These are phyloP conservation scores for Tetratostichococcus sp. DNA, from an alignment of 139 green algal genomes.

Conservation along the genomic window DNA sequence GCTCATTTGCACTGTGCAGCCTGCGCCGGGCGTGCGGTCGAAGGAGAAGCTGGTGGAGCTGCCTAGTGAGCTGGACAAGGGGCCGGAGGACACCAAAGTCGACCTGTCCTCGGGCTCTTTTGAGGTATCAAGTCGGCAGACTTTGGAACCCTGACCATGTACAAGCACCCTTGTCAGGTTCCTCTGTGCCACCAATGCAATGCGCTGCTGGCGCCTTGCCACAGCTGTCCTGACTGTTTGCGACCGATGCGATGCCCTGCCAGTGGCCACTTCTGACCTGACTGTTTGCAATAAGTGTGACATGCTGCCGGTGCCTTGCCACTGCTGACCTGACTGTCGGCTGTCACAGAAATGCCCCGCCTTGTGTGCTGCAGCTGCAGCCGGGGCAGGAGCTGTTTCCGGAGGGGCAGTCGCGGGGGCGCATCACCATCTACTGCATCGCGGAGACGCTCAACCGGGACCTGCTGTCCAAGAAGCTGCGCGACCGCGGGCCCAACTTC, in stretches of 20 bases:
- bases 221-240: no score
- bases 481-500: constrained; percentile 14
- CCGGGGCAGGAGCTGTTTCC: not conserved
- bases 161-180: no score
- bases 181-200: no score
- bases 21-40: constrained; percentile 17
- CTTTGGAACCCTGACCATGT: no score
- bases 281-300: no score
- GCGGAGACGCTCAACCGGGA: constrained; percentile 40
- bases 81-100: not conserved
- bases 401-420: constrained; percentile 16
- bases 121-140: constrained; percentile 11
- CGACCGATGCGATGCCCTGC: no score
- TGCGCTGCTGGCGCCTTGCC: no score
- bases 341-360: not conserved
- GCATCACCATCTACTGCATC: constrained; percentile 64
- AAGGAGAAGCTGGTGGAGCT: constrained; percentile 55
- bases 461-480: constrained; percentile 12
- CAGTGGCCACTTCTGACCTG: no score
- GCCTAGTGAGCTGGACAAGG: constrained; percentile 36
- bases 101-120: constrained; percentile 19
- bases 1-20: constrained; percentile 18
- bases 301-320: no score
- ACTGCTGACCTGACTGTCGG: no score
- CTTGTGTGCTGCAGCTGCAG: not conserved